Evolutionary conservation across 495 filamentous ascomycete genomes (phyloP).

Genomic region (Penicillium robsamsonii): DNA sequence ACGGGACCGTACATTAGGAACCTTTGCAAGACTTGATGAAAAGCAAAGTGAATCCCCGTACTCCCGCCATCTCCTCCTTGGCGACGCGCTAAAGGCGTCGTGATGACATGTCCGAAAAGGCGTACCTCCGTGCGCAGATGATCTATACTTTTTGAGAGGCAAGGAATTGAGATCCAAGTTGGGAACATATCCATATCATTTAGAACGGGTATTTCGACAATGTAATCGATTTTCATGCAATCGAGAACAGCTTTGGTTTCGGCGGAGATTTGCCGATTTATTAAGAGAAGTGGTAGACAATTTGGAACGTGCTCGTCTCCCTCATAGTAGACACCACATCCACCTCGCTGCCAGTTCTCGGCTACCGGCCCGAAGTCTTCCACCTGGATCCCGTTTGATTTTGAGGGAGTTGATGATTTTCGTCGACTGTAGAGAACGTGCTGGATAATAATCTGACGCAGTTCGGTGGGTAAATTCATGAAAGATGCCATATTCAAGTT

Average conservation of each 20-base stretch:
- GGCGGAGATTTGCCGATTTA: constrained; percentile 2
- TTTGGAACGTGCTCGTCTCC: not conserved
- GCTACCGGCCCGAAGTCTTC: too few relatives aligned
- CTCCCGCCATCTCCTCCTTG: constrained; percentile 42
- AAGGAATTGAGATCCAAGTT: not conserved
- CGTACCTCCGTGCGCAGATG: not conserved
- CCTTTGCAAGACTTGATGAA: not conserved
- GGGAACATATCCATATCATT: not conserved
- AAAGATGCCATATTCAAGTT: too few relatives aligned
- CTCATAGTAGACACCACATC: too few relatives aligned
- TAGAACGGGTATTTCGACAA: not conserved
- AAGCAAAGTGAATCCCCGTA: not conserved
- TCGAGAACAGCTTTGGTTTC: not conserved
- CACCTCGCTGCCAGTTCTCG: too few relatives aligned
- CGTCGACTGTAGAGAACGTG: too few relatives aligned
- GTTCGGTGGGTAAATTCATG: too few relatives aligned
- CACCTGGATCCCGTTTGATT: too few relatives aligned
- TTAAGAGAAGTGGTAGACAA: constrained; percentile 12
- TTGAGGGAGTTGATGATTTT: too few relatives aligned
- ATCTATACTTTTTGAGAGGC: not conserved
- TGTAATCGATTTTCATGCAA: not conserved
- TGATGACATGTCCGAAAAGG: not conserved
- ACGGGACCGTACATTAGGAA: not conserved
- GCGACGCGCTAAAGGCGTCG: constrained; percentile 30
- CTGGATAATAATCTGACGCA: too few relatives aligned